A percentile compares a stretch with the other conserved stretches of the same genome.
Evolutionary conservation across 495 filamentous ascomycete species (phyloP).

Genomic region (Penicillium paxilli): DNA sequence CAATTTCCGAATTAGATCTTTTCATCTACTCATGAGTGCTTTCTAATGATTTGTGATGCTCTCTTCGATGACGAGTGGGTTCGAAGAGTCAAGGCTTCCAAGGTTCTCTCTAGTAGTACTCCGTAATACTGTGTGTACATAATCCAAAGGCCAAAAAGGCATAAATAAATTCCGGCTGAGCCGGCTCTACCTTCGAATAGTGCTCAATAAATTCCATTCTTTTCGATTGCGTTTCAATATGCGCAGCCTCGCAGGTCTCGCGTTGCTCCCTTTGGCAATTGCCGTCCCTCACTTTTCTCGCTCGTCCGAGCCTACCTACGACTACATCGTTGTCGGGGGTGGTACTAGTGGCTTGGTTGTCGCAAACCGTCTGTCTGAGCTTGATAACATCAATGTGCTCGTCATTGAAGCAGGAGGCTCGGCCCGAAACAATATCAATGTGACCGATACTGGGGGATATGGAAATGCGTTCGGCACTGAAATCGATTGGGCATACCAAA

Average conservation of each 20-base stretch:
- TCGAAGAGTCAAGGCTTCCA: too few species aligned
- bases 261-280: slow-evolving; percentile 13
- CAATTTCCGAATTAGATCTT: not conserved
- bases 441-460: slow-evolving; percentile 43
- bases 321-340: slow-evolving; percentile 54
- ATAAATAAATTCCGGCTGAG: not conserved
- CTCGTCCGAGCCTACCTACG: slow-evolving; percentile 21
- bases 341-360: slow-evolving; percentile 55
- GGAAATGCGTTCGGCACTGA: slow-evolving; percentile 40
- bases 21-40: not conserved
- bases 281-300: slow-evolving; percentile 7
- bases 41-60: slow-evolving; percentile 1
- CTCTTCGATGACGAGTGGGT: too few species aligned
- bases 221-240: slow-evolving; percentile 2
- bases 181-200: not conserved
- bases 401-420: slow-evolving; percentile 58
- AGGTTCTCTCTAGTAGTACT: too few species aligned
- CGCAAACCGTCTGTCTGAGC: slow-evolving; percentile 53
- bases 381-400: slow-evolving; percentile 43
- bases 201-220: not conserved
- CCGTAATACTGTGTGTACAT: not conserved
- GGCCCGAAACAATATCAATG: slow-evolving; percentile 48
- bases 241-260: slow-evolving; percentile 14
- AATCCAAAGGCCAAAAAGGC: not conserved
- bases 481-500: slow-evolving; percentile 55